Conservation (phyloP, 345 rosid genomes). For the Gossypium longicalyx region DNA sequence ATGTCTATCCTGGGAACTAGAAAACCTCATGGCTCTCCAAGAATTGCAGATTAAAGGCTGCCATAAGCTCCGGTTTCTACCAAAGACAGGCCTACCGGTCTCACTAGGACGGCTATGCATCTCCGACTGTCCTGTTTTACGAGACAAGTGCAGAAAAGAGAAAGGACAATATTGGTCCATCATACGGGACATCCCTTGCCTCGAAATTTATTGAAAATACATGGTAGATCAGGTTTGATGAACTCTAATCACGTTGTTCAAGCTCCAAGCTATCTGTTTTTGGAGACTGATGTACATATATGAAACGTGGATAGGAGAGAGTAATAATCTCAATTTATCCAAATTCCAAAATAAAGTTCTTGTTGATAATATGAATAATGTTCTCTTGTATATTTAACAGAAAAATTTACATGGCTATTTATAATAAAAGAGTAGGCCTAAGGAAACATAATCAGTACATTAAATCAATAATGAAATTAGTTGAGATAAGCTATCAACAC, state of each 20-base stretch:
- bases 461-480: no score
- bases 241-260: background rate
- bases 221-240: background rate
- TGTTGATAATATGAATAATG: no score
- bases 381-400: no score
- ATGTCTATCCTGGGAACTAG: slow-evolving; percentile 19
- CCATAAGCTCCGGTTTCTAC: slow-evolving; percentile 18
- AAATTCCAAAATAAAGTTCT: background rate
- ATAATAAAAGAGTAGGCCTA: no score
- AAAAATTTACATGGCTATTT: no score
- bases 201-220: background rate
- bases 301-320: background rate
- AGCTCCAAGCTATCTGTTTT: background rate
- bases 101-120: slow-evolving; percentile 19
- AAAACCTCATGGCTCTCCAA: slow-evolving; percentile 17
- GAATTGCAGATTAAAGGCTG: slow-evolving; percentile 18
- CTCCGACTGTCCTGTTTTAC: slow-evolving; percentile 20
- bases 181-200: slow-evolving; percentile 21
- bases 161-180: slow-evolving; percentile 26
- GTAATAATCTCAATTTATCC: background rate
- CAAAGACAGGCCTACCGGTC: slow-evolving; percentile 21
- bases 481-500: no score
- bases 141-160: slow-evolving; percentile 8
- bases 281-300: background rate
- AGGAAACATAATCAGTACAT: no score